phyloP scores from a whole-genome alignment of 2,329 filamentous ascomycete species.

The Graphium sp. region DNA sequence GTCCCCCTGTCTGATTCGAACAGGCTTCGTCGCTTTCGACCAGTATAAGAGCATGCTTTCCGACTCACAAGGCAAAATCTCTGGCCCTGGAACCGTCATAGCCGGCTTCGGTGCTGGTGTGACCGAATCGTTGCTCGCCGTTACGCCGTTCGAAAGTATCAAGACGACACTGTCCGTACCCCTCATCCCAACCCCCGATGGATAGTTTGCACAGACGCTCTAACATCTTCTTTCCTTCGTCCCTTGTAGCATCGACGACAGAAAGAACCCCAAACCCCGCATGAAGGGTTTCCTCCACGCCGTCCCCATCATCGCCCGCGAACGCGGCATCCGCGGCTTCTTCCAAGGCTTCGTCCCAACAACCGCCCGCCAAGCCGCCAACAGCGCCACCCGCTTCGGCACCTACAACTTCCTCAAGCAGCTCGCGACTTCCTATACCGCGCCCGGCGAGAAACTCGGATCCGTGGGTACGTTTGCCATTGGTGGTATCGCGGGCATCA shows the following conservation, averaged over 20 bases:
- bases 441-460: slow-evolving; percentile 88
- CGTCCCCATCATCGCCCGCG: slow-evolving; percentile 68
- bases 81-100: slow-evolving; percentile 77
- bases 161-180: slow-evolving; percentile 68
- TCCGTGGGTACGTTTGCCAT: slow-evolving; percentile 78
- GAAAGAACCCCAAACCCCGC: slow-evolving; percentile 68
- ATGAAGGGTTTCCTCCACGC: slow-evolving; percentile 89
- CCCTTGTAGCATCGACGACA: slow-evolving; percentile 65
- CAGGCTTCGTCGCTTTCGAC: slow-evolving; percentile 89
- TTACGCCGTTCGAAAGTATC: slow-evolving; percentile 94
- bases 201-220: background rate
- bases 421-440: slow-evolving; percentile 77
- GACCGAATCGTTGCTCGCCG: slow-evolving; percentile 81
- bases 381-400: slow-evolving; percentile 81
- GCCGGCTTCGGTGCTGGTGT: slow-evolving; percentile 90
- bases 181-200: background rate
- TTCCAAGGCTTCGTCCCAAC: slow-evolving; percentile 96
- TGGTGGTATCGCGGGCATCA: slow-evolving; percentile 72
- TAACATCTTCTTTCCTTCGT: background rate
- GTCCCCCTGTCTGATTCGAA: background rate
- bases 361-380: slow-evolving; percentile 85
- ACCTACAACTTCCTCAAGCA: slow-evolving; percentile 85
- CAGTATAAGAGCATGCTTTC: slow-evolving; percentile 73
- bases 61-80: slow-evolving; percentile 75
- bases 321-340: slow-evolving; percentile 80